A percentile compares a stretch with the other conserved stretches of the same genome.
Conservation (phyloP, 768 basidiomycete species). For the Tephrocybe sp. region DNA sequence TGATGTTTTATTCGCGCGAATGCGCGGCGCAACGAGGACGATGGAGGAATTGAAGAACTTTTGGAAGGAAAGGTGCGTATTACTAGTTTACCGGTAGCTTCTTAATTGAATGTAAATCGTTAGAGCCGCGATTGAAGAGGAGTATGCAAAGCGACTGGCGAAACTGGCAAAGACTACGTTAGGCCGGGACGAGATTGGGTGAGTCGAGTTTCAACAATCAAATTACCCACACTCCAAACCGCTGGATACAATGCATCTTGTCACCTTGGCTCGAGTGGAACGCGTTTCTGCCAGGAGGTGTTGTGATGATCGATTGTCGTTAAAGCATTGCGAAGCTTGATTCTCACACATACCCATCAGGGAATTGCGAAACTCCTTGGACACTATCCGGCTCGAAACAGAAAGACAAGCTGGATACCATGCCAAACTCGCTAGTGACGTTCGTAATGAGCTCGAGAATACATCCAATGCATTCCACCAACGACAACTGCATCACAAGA, state of each 20-base stretch:
- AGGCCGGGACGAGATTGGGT: constrained; percentile 95
- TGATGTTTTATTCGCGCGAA: constrained; percentile 85
- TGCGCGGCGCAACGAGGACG: constrained; percentile 82
- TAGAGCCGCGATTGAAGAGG: constrained; percentile 90
- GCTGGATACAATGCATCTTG: background rate
- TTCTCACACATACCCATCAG: constrained; percentile 38
- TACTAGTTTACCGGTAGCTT: constrained; percentile 1
- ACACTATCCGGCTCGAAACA: constrained; percentile 79
- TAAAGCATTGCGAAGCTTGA: background rate
- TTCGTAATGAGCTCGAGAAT: constrained; percentile 73
- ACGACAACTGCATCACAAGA: constrained; percentile 71
- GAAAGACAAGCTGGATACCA: constrained; percentile 79
- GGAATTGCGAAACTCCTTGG: constrained; percentile 77
- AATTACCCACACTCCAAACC: background rate
- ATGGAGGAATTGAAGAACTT: constrained; percentile 85
- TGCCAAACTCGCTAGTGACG: constrained; percentile 66
- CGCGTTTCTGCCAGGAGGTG: constrained; percentile 1
- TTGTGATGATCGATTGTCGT: constrained; percentile 7
- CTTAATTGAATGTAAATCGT: constrained; percentile 8
- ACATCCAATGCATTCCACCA: constrained; percentile 57
- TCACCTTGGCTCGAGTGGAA: background rate
- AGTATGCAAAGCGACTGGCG: constrained; percentile 83
- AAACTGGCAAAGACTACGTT: constrained; percentile 74
- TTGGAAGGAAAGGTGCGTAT: constrained; percentile 89
- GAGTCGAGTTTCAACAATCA: constrained; percentile 29